phyloP scores from a whole-genome alignment of 169 alveolate species.

The Plasmodium gallinaceum region DNA sequence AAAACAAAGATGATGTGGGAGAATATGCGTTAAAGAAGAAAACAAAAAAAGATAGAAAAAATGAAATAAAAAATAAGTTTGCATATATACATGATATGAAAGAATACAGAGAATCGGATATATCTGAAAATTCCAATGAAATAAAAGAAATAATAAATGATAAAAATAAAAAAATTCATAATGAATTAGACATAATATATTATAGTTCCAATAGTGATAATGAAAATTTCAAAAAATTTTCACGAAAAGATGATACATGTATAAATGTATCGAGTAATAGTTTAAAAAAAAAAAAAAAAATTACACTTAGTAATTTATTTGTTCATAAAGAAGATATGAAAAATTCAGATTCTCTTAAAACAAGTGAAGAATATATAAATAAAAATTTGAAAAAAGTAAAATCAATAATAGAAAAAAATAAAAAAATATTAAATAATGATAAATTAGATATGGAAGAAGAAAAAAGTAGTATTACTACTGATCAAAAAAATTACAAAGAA shows the following conservation, averaged over 20 bases:
- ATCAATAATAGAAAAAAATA: slow-evolving; percentile 33
- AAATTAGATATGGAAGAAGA: slow-evolving; percentile 20
- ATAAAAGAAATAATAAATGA: slow-evolving; percentile 23
- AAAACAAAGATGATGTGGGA: background rate
- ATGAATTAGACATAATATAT: slow-evolving; percentile 35
- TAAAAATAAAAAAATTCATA: slow-evolving; percentile 13
- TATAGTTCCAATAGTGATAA: slow-evolving; percentile 11
- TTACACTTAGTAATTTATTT: slow-evolving; percentile 42
- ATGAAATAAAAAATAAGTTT: background rate
- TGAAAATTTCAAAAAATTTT: background rate
- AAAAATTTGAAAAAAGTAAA: slow-evolving; percentile 54
- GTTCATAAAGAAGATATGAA: slow-evolving; percentile 19
- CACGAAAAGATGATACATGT: background rate
- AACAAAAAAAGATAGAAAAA: background rate
- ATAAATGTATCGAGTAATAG: background rate
- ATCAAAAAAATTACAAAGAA: slow-evolving; percentile 26
- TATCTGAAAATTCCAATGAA: slow-evolving; percentile 32
- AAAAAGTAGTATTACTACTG: slow-evolving; percentile 27
- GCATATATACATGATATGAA: background rate
- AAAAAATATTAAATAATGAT: slow-evolving; percentile 23
- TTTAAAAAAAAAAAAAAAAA: slow-evolving; percentile 27
- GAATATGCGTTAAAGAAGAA: background rate
- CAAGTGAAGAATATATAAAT: slow-evolving; percentile 33
- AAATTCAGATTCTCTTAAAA: background rate
- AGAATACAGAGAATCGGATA: background rate